phyloP scores from a whole-genome alignment of 768 basidiomycete genomes.

The Rhizopogon vesiculosus region DNA sequence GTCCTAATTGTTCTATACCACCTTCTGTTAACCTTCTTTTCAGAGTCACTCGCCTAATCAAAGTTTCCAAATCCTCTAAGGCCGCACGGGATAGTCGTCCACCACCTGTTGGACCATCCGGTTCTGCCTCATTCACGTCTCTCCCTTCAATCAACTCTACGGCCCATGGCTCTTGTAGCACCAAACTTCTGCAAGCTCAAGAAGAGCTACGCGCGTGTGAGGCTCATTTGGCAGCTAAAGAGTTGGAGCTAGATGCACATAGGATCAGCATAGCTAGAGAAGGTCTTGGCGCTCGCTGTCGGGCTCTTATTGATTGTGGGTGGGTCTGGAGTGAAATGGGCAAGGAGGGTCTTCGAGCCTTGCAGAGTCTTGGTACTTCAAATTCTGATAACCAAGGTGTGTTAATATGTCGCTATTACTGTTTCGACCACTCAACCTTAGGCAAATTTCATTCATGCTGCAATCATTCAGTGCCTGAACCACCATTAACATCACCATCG shows the following conservation, averaged over 20 bases:
- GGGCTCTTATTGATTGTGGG: conserved; percentile 66
- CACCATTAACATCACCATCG: background rate
- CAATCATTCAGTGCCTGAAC: background rate
- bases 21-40: background rate
- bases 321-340: conserved; percentile 67
- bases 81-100: conserved; percentile 33
- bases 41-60: conserved; percentile 77
- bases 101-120: conserved; percentile 22
- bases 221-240: conserved; percentile 63
- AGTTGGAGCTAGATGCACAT: conserved; percentile 52
- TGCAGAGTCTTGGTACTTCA: conserved; percentile 13
- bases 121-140: conserved; percentile 42
- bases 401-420: background rate
- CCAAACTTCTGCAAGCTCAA: conserved; percentile 63
- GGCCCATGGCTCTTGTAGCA: conserved; percentile 13
- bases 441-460: background rate
- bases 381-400: conserved; percentile 1
- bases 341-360: conserved; percentile 44
- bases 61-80: conserved; percentile 59
- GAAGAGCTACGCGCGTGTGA: conserved; percentile 82
- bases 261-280: conserved; percentile 54
- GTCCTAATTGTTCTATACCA: conserved; percentile 20
- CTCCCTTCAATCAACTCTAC: conserved; percentile 28
- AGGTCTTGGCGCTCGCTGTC: conserved; percentile 58
- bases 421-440: too few relatives aligned